phyloP scores from a whole-genome alignment of 345 rosid species.

The Populus ilicifolia region DNA sequence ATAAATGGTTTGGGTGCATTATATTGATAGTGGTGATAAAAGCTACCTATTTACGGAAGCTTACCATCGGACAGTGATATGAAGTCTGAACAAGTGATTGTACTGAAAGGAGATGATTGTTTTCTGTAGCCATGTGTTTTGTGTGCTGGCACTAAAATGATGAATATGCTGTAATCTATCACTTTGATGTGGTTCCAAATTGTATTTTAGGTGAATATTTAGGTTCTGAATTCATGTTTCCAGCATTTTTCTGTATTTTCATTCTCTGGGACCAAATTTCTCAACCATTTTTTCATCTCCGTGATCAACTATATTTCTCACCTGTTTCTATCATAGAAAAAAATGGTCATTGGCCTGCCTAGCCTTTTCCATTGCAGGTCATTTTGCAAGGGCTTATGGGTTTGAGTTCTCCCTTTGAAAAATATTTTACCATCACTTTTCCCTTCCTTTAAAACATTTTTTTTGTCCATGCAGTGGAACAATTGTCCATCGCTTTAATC shows the following conservation, averaged over 20 bases:
- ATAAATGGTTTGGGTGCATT: neutral
- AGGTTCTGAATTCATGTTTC: neutral
- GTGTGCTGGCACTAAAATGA: neutral
- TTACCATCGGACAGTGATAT: neutral
- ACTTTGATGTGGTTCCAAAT: neutral
- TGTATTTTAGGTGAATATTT: neutral
- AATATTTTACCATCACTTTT: neutral
- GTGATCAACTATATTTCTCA: neutral
- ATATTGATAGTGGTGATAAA: neutral
- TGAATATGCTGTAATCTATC: neutral
- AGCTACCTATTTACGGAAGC: neutral
- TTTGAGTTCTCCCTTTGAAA: neutral
- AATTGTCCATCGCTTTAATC: slow-evolving; percentile 53
- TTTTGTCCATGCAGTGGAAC: slow-evolving; percentile 49
- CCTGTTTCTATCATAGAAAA: neutral
- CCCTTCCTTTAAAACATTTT: neutral
- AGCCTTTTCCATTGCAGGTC: neutral
- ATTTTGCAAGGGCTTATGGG: neutral
- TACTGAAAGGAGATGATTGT: neutral
- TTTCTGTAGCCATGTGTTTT: neutral
- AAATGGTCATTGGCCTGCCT: neutral
- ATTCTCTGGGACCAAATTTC: neutral
- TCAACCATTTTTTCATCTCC: neutral
- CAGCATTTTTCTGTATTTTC: neutral
- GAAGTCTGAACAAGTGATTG: neutral